Percentiles rank a stretch among this genome's conserved stretches.
These are phyloP conservation scores for Cephalotrichum gorgonifer DNA, from an alignment of 2,329 filamentous ascomycete genomes.

Conservation along the genomic window DNA sequence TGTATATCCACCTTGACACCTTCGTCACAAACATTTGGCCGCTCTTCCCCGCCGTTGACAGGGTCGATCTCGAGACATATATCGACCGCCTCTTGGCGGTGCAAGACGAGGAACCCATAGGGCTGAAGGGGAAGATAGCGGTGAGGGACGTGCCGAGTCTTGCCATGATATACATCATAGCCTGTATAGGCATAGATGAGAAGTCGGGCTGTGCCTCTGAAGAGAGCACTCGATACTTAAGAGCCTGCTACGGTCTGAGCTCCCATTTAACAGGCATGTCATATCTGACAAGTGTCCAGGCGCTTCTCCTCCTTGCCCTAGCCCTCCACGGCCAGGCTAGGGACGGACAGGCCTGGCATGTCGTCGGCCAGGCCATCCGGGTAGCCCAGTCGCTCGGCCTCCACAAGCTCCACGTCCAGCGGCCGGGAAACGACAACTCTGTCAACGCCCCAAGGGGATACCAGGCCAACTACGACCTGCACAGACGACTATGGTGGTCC, in stretches of 20 bases:
- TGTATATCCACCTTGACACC: constrained; percentile 7
- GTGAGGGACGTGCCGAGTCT: constrained; percentile 5
- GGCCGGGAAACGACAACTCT: neutral
- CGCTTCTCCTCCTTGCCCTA: constrained; percentile 10
- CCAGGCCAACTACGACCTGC: neutral
- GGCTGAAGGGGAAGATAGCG: neutral
- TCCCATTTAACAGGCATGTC: constrained; percentile 11
- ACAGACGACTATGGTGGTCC: neutral
- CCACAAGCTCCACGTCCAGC: constrained; percentile 1
- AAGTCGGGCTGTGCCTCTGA: constrained; percentile 6
- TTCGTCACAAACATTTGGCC: constrained; percentile 13
- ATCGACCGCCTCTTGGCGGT: constrained; percentile 3
- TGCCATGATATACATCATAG: constrained; percentile 9
- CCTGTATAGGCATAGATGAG: constrained; percentile 12
- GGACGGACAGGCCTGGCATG: constrained; percentile 16
- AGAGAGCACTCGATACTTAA: constrained; percentile 7
- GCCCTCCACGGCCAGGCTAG: constrained; percentile 10
- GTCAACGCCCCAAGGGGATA: neutral
- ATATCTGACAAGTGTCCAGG: constrained; percentile 12
- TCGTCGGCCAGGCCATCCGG: constrained; percentile 13
- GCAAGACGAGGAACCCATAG: neutral
- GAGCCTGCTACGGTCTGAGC: constrained; percentile 10
- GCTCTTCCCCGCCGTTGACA: constrained; percentile 12
- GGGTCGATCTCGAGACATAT: constrained; percentile 7
- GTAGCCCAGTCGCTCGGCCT: constrained; percentile 16